Percentiles rank a stretch among this genome's conserved stretches.
Evolutionary conservation across 805 yeast genomes (phyloP).

Genomic region (Candida namnaoensis): DNA sequence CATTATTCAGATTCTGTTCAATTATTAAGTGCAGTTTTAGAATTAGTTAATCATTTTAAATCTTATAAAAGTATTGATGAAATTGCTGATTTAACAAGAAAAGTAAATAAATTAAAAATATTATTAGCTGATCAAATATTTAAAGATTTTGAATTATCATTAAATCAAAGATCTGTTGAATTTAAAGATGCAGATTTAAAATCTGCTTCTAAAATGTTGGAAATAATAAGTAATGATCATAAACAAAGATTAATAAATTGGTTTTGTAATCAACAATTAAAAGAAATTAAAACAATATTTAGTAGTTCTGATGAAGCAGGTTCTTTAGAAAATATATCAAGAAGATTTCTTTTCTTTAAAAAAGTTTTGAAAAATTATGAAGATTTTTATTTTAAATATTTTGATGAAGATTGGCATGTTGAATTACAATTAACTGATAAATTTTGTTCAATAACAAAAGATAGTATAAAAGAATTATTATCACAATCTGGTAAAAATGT

Average conservation of each 20-base stretch:
- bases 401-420: constrained; percentile 71
- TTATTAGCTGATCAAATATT: constrained; percentile 62
- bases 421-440: constrained; percentile 46
- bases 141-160: constrained; percentile 56
- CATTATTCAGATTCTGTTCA: constrained; percentile 47
- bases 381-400: constrained; percentile 38
- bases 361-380: constrained; percentile 57
- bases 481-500: constrained; percentile 30
- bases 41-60: constrained; percentile 63
- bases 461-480: constrained; percentile 52
- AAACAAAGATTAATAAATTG: constrained; percentile 57
- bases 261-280: constrained; percentile 62
- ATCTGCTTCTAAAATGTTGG: constrained; percentile 70
- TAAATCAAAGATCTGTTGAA: constrained; percentile 18
- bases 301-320: constrained; percentile 87
- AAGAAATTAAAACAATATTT: constrained; percentile 72
- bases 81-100: constrained; percentile 55
- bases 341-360: constrained; percentile 78
- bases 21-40: constrained; percentile 62
- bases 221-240: constrained; percentile 48
- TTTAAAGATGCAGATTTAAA: constrained; percentile 22
- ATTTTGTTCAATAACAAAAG: constrained; percentile 63
- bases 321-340: constrained; percentile 73
- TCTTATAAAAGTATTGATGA: constrained; percentile 80
- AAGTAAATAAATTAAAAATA: constrained; percentile 49